These are phyloP conservation scores for Peronosclerospora sorghi DNA, from an alignment of 352 stramenopile species.

Conservation along the genomic window DNA sequence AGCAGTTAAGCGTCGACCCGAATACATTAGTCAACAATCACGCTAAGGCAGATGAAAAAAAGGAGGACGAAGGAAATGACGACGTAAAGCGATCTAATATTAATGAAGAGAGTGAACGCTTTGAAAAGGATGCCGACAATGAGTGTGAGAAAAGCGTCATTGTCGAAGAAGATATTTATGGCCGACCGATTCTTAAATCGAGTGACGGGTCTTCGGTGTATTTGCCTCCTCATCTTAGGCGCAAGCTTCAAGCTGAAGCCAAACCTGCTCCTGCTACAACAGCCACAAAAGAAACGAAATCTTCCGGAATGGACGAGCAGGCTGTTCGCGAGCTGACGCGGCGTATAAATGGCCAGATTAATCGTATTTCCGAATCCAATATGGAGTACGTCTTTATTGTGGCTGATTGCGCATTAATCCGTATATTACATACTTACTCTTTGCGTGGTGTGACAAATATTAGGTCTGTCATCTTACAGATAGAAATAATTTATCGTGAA, in stretches of 20 bases:
- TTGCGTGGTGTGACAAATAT: conserved; percentile 1
- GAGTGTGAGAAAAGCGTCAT: conserved; percentile 24
- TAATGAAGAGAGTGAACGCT: conserved; percentile 8
- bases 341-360: conserved; percentile 83
- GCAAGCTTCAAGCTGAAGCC: conserved; percentile 41
- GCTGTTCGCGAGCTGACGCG: conserved; percentile 55
- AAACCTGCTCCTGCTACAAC: conserved; percentile 22
- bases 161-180: conserved; percentile 80
- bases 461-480: conserved; percentile 59
- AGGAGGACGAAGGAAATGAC: conserved; percentile 2
- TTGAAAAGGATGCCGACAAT: conserved; percentile 9
- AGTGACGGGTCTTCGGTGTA: conserved; percentile 42
- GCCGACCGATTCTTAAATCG: conserved; percentile 50
- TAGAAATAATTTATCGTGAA: conserved; percentile 74
- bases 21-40: conserved; percentile 4
- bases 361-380: conserved; percentile 86
- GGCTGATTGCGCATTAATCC: background rate
- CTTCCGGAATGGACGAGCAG: conserved; percentile 65
- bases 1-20: conserved; percentile 10
- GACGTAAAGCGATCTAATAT: conserved; percentile 17
- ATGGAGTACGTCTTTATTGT: conserved; percentile 54
- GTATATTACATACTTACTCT: conserved; percentile 3
- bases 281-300: conserved; percentile 15
- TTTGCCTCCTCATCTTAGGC: conserved; percentile 78
- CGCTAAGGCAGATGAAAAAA: conserved; percentile 9